A percentile compares a stretch with the other conserved stretches of the same genome.
These are phyloP conservation scores for Arabis hirsuta DNA, from an alignment of 345 rosid genomes.

Conservation along the genomic window DNA sequence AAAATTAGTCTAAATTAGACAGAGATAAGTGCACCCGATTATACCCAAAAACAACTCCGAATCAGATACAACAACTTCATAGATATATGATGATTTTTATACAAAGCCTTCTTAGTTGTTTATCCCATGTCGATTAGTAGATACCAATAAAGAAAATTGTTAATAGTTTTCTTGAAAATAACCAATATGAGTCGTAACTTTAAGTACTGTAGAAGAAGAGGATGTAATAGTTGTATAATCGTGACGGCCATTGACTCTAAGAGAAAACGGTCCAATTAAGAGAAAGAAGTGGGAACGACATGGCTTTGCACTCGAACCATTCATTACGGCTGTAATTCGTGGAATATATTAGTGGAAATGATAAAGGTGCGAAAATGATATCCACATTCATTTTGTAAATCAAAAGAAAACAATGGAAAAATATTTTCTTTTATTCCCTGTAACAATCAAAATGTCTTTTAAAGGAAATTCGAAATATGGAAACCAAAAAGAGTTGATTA, in stretches of 20 bases:
- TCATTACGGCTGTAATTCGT: not conserved
- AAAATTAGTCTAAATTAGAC: not conserved
- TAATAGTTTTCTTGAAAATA: not conserved
- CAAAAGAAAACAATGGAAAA: not conserved
- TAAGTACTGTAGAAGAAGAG: conserved; percentile 9
- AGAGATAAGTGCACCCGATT: not conserved
- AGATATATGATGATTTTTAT: not conserved
- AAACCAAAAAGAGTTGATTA: too few relatives aligned
- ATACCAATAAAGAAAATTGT: conserved; percentile 13
- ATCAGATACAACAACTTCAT: not conserved
- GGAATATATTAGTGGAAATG: conserved; percentile 23
- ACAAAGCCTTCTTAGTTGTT: conserved; percentile 2
- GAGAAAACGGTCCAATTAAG: not conserved
- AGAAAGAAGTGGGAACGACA: conserved; percentile 23
- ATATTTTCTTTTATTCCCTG: not conserved
- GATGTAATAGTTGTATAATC: conserved; percentile 12
- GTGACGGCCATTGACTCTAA: conserved; percentile 32
- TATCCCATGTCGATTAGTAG: not conserved
- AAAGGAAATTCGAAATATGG: too few relatives aligned
- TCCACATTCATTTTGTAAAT: conserved; percentile 5
- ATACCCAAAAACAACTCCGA: not conserved
- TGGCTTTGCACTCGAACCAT: conserved; percentile 16
- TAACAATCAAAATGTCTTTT: too few relatives aligned
- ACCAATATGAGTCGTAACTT: not conserved
- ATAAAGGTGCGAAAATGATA: conserved; percentile 30